These are phyloP conservation scores for Daucus carota DNA, from an alignment of 129 eudicot species.

Conservation along the genomic window DNA sequence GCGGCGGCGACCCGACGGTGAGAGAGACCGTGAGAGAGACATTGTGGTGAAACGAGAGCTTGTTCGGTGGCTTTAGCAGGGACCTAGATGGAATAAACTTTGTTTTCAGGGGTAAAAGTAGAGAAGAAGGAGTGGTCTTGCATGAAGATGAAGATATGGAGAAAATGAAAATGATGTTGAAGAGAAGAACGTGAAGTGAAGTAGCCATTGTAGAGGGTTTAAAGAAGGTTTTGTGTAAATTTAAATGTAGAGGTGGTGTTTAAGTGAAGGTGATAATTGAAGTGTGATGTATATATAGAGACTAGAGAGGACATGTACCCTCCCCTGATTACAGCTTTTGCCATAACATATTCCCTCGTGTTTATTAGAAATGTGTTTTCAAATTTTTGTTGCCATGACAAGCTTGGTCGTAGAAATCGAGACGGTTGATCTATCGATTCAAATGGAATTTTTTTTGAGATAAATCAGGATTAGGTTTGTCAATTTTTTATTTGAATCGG, in stretches of 20 bases:
- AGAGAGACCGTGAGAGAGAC: constrained; percentile 64
- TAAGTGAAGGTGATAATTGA: background rate
- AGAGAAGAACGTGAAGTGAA: constrained; percentile 13
- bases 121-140: constrained; percentile 14
- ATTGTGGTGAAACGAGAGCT: constrained; percentile 67
- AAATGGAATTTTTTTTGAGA: too few relatives aligned
- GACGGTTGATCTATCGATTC: too few relatives aligned
- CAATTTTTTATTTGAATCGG: too few relatives aligned
- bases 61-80: constrained; percentile 35
- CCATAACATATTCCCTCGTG: background rate
- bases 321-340: background rate
- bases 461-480: too few relatives aligned
- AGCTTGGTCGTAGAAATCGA: too few relatives aligned
- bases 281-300: background rate
- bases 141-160: constrained; percentile 20
- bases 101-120: constrained; percentile 50
- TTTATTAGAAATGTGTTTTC: too few relatives aligned
- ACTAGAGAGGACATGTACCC: constrained; percentile 7
- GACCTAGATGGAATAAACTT: constrained; percentile 29
- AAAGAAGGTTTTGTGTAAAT: background rate
- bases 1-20: constrained; percentile 72
- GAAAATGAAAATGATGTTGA: constrained; percentile 8
- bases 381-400: too few relatives aligned
- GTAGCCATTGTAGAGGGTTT: background rate
- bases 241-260: background rate